These are phyloP conservation scores for Xerophyta viscosa DNA, from an alignment of 106 monocot species.

Conservation along the genomic window DNA sequence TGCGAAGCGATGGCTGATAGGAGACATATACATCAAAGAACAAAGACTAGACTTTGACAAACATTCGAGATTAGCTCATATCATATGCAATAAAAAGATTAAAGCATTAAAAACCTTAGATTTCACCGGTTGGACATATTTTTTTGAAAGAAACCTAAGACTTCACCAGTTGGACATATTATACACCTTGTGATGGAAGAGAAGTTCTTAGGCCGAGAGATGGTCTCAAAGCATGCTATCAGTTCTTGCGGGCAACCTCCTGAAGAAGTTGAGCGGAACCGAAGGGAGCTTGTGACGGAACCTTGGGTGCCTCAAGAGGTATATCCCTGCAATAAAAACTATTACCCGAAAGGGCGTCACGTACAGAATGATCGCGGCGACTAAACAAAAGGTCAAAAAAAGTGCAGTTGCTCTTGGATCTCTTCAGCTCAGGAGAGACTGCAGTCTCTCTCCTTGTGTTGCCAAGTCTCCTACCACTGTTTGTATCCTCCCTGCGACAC, in stretches of 20 bases:
- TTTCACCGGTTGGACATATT: no score
- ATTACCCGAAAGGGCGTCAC: conserved; percentile 21
- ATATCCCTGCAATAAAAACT: conserved; percentile 12
- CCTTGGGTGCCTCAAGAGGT: conserved; percentile 25
- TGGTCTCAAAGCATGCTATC: conserved; percentile 33
- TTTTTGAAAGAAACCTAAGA: no score
- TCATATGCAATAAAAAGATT: no score
- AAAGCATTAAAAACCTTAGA: no score
- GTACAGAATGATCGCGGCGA: conserved; percentile 13
- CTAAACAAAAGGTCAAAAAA: conserved; percentile 13
- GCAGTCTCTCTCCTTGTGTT: conserved; percentile 28
- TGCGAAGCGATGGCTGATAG: no score
- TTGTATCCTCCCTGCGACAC: conserved; percentile 24
- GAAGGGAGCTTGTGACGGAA: conserved; percentile 36
- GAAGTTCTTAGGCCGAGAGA: background rate
- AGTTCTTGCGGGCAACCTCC: conserved; percentile 25
- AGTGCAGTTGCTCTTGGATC: conserved; percentile 18
- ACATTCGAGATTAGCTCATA: no score
- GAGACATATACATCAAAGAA: no score
- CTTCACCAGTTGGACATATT: background rate
- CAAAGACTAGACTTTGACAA: no score
- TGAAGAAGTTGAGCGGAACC: conserved; percentile 43
- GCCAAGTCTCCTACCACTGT: conserved; percentile 23
- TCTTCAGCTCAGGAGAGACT: conserved; percentile 18
- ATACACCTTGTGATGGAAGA: background rate